Evolutionary conservation across 352 stramenopile genomes (phyloP).

Genomic region (Phytophthora agathidicida): DNA sequence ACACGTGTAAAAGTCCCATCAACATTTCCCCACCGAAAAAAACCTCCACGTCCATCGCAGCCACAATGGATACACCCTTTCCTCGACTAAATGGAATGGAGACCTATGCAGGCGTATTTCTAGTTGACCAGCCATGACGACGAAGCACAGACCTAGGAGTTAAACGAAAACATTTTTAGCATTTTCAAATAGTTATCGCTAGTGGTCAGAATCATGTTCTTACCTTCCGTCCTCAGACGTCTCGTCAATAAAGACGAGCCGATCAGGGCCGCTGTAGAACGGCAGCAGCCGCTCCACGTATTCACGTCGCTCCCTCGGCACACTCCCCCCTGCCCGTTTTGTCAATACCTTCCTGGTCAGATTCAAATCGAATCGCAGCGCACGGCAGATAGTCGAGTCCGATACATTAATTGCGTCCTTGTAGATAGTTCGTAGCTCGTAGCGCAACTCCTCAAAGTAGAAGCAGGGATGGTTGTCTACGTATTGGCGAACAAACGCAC

Average conservation of each 20-base stretch:
- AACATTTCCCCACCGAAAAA: background rate
- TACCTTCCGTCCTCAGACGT: background rate
- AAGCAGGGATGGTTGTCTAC: background rate
- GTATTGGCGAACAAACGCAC: background rate
- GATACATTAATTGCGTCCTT: background rate
- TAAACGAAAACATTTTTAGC: no score
- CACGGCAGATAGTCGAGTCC: background rate
- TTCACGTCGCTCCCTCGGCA: background rate
- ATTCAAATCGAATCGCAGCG: background rate
- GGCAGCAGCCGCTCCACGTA: no score
- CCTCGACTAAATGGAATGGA: background rate
- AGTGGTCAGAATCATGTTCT: no score
- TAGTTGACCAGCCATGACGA: background rate
- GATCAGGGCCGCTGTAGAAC: no score
- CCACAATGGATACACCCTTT: no score
- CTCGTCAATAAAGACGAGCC: background rate
- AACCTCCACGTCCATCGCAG: no score
- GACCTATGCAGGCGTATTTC: background rate
- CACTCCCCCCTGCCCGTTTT: background rate
- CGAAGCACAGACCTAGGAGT: no score
- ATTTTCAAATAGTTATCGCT: no score
- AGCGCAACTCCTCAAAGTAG: background rate
- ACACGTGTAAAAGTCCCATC: background rate
- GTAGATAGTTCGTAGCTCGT: background rate
- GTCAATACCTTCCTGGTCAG: background rate